phyloP scores from a whole-genome alignment of 2,329 filamentous ascomycete species.

The Grosmannia serpens region DNA sequence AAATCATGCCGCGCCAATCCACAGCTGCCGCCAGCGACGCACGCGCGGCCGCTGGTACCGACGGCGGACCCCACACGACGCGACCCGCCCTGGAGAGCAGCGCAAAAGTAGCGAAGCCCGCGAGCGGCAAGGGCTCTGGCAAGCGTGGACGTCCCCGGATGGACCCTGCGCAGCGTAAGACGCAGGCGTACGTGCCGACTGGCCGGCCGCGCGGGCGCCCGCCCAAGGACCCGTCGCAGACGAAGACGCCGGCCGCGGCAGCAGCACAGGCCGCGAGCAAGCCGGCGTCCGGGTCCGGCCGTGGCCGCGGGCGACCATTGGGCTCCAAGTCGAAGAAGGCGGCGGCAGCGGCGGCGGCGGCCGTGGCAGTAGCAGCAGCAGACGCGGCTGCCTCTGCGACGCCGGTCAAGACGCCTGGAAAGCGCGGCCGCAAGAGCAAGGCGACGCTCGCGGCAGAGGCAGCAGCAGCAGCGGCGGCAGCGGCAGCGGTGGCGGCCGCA shows the following conservation, averaged over 20 bases:
- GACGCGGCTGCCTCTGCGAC: not conserved
- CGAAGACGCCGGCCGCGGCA: conserved; percentile 6
- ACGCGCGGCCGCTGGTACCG: not conserved
- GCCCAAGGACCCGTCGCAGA: conserved; percentile 12
- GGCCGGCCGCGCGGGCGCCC: conserved; percentile 15
- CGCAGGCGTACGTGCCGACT: conserved; percentile 13
- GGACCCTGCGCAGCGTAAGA: conserved; percentile 14
- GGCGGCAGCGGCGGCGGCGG: not conserved
- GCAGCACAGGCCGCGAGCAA: not conserved
- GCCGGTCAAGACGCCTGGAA: conserved; percentile 6
- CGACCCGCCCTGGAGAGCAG: conserved; percentile 12
- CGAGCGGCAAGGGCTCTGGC: conserved; percentile 11
- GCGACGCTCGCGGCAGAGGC: conserved; percentile 11
- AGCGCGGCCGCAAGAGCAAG: conserved; percentile 15
- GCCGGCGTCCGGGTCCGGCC: conserved; percentile 6
- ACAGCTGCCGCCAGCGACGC: not conserved
- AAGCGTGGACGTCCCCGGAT: conserved; percentile 15
- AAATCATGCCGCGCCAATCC: conserved; percentile 10
- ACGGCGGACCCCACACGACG: not conserved
- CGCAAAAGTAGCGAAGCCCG: conserved; percentile 13
- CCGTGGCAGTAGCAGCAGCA: not conserved
- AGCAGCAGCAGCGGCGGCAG: not conserved
- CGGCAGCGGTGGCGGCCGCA: not conserved
- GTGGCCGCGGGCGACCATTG: conserved; percentile 11
- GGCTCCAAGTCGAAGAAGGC: conserved; percentile 12